phyloP scores from a whole-genome alignment of 805 yeast genomes.

The Pichia californica region DNA sequence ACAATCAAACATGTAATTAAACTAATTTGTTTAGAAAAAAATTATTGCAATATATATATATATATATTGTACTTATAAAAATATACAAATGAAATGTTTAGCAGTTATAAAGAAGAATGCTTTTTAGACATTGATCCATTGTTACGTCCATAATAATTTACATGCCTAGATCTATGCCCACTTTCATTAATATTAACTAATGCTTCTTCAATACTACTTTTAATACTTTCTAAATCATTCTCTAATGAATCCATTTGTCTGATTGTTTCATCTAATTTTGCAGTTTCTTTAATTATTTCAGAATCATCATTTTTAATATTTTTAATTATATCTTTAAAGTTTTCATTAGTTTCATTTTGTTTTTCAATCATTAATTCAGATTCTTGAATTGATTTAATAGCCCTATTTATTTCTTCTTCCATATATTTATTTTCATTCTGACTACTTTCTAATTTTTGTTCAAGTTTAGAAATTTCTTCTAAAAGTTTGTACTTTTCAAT shows the following conservation, averaged over 20 bases:
- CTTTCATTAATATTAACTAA: slow-evolving; percentile 26
- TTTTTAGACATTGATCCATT: not conserved
- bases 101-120: not conserved
- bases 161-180: slow-evolving; percentile 15
- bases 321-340: slow-evolving; percentile 11
- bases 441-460: slow-evolving; percentile 40
- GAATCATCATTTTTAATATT: slow-evolving; percentile 9
- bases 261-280: not conserved
- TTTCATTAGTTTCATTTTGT: slow-evolving; percentile 11
- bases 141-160: slow-evolving; percentile 10
- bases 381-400: slow-evolving; percentile 42
- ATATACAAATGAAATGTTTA: not conserved
- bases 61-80: not conserved
- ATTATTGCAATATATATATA: no score
- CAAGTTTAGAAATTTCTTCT: slow-evolving; percentile 37
- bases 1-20: no score
- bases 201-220: slow-evolving; percentile 15
- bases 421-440: slow-evolving; percentile 60
- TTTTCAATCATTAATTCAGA: slow-evolving; percentile 30
- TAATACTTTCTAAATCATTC: not conserved
- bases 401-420: slow-evolving; percentile 49
- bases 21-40: no score
- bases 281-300: not conserved
- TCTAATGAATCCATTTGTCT: not conserved
- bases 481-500: slow-evolving; percentile 39